Evolutionary conservation across 2,329 filamentous ascomycete species (phyloP).

Genomic region (Fusarium tupiense): DNA sequence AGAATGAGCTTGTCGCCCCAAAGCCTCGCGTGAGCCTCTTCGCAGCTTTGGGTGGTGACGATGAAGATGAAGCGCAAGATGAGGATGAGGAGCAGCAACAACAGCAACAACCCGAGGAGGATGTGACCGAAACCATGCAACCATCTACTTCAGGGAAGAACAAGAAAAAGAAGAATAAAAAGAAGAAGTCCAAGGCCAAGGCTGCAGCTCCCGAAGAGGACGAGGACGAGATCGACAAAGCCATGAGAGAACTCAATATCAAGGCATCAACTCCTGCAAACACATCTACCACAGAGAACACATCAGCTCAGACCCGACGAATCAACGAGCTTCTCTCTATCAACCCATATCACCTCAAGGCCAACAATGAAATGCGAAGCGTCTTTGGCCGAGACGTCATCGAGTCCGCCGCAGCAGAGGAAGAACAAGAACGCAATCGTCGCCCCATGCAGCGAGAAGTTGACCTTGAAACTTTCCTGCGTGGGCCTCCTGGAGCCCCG

Average conservation of each 20-base stretch:
- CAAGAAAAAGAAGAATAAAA: slow-evolving; percentile 53
- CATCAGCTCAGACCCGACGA: slow-evolving; percentile 32
- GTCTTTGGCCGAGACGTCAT: slow-evolving; percentile 68
- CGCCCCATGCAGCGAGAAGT: slow-evolving; percentile 58
- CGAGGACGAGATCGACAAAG: slow-evolving; percentile 66
- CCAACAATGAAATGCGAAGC: slow-evolving; percentile 86
- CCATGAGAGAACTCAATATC: slow-evolving; percentile 60
- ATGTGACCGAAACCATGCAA: slow-evolving; percentile 29
- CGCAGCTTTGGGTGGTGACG: slow-evolving; percentile 60
- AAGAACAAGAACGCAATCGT: slow-evolving; percentile 55
- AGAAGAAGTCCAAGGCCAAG: slow-evolving; percentile 47
- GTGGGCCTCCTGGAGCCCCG: slow-evolving; percentile 63
- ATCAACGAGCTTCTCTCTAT: slow-evolving; percentile 58
- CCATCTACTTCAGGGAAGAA: slow-evolving; percentile 45
- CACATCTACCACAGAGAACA: background rate
- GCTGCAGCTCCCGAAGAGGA: slow-evolving; percentile 43
- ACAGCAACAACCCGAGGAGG: slow-evolving; percentile 16
- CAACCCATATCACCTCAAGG: slow-evolving; percentile 79
- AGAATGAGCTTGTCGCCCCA: slow-evolving; percentile 41
- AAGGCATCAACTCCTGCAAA: slow-evolving; percentile 24
- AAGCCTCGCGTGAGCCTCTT: slow-evolving; percentile 60
- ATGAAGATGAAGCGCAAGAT: slow-evolving; percentile 53
- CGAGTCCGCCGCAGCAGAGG: slow-evolving; percentile 62
- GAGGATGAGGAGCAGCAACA: slow-evolving; percentile 45
- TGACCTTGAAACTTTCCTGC: slow-evolving; percentile 66